phyloP scores from a whole-genome alignment of 352 stramenopile genomes.

The Globisporangium emineosum region DNA sequence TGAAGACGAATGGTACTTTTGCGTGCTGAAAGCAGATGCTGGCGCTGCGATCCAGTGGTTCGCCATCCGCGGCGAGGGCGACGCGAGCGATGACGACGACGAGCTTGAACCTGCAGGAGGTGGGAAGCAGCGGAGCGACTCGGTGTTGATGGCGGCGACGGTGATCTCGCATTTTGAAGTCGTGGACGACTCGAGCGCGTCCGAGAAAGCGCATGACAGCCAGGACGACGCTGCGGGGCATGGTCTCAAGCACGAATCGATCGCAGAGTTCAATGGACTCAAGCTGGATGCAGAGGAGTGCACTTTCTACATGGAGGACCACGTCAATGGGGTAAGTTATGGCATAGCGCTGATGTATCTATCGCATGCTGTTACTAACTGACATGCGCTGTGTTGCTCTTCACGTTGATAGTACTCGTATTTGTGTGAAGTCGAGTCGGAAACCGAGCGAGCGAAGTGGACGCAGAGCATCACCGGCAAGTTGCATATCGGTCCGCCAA shows the following conservation, averaged over 20 bases:
- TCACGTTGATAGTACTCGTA: slow-evolving; percentile 15
- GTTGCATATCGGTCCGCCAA: not conserved
- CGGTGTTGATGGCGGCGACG: slow-evolving; percentile 31
- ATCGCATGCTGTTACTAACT: not conserved
- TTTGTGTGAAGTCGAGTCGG: slow-evolving; percentile 20
- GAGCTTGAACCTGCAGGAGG: not conserved
- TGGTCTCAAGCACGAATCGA: not conserved
- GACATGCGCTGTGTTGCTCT: not conserved
- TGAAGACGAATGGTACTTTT: slow-evolving; percentile 55
- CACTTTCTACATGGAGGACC: slow-evolving; percentile 49
- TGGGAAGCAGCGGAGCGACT: slow-evolving; percentile 11
- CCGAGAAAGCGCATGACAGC: slow-evolving; percentile 7
- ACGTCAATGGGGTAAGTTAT: slow-evolving; percentile 18
- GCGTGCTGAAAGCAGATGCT: slow-evolving; percentile 19
- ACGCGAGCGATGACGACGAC: slow-evolving; percentile 26
- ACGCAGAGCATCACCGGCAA: slow-evolving; percentile 3
- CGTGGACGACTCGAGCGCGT: slow-evolving; percentile 28
- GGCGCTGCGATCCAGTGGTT: slow-evolving; percentile 36
- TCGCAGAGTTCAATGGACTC: slow-evolving; percentile 22
- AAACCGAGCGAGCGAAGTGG: slow-evolving; percentile 14
- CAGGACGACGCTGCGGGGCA: slow-evolving; percentile 13
- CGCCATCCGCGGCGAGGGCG: slow-evolving; percentile 28
- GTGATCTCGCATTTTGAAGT: slow-evolving; percentile 40
- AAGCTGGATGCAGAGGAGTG: slow-evolving; percentile 31
- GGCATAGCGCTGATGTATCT: not conserved